Base-by-base conservation (phyloP, 1,284 basidiomycete genomes). In the Cutaneotrichosporon cyanovorans region DNA sequence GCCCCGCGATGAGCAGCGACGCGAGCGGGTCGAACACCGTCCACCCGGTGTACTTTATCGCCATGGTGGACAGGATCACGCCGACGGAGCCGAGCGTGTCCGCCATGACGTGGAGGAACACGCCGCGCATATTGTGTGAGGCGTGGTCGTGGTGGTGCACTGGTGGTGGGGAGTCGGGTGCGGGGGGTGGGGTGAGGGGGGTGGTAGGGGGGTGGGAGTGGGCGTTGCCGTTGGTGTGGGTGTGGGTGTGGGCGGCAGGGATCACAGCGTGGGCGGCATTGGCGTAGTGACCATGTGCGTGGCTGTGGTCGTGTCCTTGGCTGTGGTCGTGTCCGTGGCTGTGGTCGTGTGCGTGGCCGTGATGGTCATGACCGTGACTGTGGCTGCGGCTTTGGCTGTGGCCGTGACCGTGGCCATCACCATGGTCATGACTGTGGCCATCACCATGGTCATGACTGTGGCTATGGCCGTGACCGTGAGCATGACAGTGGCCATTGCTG, bases 41-140 rank as follows among this genome's bases (percentile, higher is more conserved):
- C 92, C 92, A 98, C n/a, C 93, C 93, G 60, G 95, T 98, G 50
- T 84, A 84, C 60, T 93, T 83, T 57, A 99, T 98, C 50, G 98
- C 78, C 14, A 98, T 74, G 3, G 95, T 99, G 19, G 92, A 97
- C 45, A 97, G 80, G 63, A 99, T 98, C 8, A 99, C 95, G n/a
- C 95, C 95, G 16, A 98, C 92, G 10, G 49, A 56, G 12, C 57
- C 60, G n/a, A 57, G 41, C n/a, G 55, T 57, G 51, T 57, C 55
- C 11, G 65, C 70, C 32, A 69, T 45, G 34, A 69, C 69, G 48
- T 68, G 67, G 51, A 98, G 73, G 68, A 98, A 98, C 12, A 98
- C 91, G n/a, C 95, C 95, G 39, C 91, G 85, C 95, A 99, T 99
- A 68, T 98, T 98, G 71, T 98, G 90, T 68, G 86, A 90, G 60